These are phyloP conservation scores for Entelexis paramagnoliae DNA, from an alignment of 1,139 yeast genomes.

Conservation along the genomic window DNA sequence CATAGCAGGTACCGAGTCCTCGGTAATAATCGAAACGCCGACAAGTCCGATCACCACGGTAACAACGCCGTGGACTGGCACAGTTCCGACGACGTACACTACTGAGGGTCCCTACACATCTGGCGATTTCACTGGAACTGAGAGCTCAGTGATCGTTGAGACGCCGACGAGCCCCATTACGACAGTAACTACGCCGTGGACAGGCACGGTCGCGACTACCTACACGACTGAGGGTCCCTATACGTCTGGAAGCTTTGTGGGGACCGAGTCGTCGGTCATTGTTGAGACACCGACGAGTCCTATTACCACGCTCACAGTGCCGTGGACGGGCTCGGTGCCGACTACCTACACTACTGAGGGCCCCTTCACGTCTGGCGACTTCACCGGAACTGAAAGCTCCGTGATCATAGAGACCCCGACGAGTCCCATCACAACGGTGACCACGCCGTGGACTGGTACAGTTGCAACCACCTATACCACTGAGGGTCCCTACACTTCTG, in stretches of 20 bases:
- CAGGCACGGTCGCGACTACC: neutral
- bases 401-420: slow-evolving; percentile 7
- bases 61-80: slow-evolving; percentile 5
- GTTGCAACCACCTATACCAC: neutral
- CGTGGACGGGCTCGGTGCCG: neutral
- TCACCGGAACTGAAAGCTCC: neutral
- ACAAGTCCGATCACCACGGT: slow-evolving; percentile 8
- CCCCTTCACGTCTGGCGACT: neutral
- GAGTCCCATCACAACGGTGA: neutral
- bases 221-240: neutral
- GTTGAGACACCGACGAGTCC: slow-evolving; percentile 4
- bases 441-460: neutral
- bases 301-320: slow-evolving; percentile 2
- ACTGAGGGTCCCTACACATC: slow-evolving; percentile 5
- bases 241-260: neutral
- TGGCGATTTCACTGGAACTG: neutral
- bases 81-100: neutral
- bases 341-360: neutral
- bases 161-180: slow-evolving; percentile 5
- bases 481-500: neutral
- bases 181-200: slow-evolving; percentile 1
- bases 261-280: neutral
- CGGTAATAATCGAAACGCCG: slow-evolving; percentile 9
- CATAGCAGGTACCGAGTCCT: neutral
- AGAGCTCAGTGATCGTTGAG: slow-evolving; percentile 4